These are phyloP conservation scores for Fraxinus sp. DNA, from an alignment of 305 asterid species.

Conservation along the genomic window DNA sequence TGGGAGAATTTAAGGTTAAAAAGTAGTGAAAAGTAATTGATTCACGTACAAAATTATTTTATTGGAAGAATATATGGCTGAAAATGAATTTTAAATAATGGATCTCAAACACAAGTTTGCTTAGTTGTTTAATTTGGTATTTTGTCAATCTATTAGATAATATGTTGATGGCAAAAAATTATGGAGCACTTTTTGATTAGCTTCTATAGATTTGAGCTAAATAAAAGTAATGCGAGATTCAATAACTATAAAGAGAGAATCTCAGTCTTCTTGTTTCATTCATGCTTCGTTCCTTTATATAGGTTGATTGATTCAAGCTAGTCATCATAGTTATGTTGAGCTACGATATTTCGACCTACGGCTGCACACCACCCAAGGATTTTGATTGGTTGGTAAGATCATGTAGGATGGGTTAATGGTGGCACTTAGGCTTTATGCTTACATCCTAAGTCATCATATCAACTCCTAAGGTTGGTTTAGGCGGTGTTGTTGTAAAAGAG, in stretches of 20 bases:
- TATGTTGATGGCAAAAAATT: background rate
- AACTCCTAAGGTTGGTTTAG: background rate
- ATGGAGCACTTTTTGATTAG: background rate
- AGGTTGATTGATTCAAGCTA: background rate
- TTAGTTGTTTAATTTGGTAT: background rate
- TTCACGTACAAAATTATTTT: background rate
- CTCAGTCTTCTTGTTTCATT: background rate
- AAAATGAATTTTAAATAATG: too few relatives aligned
- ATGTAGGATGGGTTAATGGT: background rate
- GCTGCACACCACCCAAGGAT: background rate
- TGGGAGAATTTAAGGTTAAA: background rate
- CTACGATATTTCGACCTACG: background rate
- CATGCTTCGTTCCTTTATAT: background rate
- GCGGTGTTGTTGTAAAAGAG: background rate
- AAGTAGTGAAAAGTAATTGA: background rate
- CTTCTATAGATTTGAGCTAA: background rate
- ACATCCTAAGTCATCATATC: background rate
- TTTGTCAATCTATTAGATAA: background rate
- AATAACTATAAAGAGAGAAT: background rate
- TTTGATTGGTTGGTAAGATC: background rate
- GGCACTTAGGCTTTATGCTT: background rate
- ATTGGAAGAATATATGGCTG: background rate
- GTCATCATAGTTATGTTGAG: background rate
- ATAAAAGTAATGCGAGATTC: background rate
- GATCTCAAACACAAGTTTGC: background rate